Evolutionary conservation across 2,329 filamentous ascomycete species (phyloP).

Genomic region (Aspergillus calidoustus): DNA sequence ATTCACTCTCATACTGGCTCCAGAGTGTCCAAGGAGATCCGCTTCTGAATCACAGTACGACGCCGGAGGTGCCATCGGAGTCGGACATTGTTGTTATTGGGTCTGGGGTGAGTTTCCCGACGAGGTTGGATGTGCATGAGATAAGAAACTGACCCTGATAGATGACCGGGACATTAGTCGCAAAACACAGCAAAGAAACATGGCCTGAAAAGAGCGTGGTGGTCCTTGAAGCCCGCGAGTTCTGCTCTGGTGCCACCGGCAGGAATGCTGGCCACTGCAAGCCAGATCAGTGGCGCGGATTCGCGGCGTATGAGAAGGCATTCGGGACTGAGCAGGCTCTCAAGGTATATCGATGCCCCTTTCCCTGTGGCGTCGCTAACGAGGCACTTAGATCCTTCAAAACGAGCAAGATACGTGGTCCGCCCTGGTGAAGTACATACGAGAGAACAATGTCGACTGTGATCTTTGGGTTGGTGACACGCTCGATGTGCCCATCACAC

Average conservation of each 20-base stretch:
- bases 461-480: constrained; percentile 15
- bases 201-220: constrained; percentile 1
- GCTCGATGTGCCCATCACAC: constrained; percentile 5
- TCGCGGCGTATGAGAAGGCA: neutral
- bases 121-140: too few relatives aligned
- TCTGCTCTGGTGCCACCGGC: constrained; percentile 7
- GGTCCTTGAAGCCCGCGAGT: constrained; percentile 6
- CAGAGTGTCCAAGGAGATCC: constrained; percentile 4
- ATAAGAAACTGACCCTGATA: neutral
- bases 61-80: neutral
- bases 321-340: constrained; percentile 11
- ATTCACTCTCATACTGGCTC: constrained; percentile 15
- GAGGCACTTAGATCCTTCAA: neutral
- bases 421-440: constrained; percentile 1
- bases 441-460: constrained; percentile 11
- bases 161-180: constrained; percentile 4
- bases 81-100: constrained; percentile 9
- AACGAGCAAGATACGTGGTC: constrained; percentile 10
- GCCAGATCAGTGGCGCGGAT: constrained; percentile 11
- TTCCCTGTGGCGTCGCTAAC: neutral
- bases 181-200: constrained; percentile 1
- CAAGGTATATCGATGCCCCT: neutral
- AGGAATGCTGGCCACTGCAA: constrained; percentile 9
- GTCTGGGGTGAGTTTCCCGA: neutral
- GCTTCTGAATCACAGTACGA: constrained; percentile 3